Evolutionary conservation across 2,329 filamentous ascomycete species (phyloP), one percentile per base, ranked within the genome.

Genomic region (Nemania abortiva): DNA sequence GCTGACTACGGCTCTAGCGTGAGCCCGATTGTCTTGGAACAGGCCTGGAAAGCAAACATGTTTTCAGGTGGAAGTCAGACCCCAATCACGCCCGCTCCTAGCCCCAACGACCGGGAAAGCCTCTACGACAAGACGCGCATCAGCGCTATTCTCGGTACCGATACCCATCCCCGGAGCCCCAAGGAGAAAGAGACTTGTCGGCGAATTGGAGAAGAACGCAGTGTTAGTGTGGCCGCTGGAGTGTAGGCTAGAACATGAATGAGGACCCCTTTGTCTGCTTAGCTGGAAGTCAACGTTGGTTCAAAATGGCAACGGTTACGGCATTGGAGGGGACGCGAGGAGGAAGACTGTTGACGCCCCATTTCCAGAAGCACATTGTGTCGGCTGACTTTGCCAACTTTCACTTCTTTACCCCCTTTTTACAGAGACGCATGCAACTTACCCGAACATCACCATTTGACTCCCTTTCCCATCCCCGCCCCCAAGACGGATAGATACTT

Each of bases 1-100:
- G 83, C 87, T 29, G 91, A 94, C 75, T 95, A 95, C 76, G 91
- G 91, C 62, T 79, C 83, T 15, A 87, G 89, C 39, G 85, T 85
- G 1, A 90, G 88, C 57, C 88, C 91, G 1, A 84, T 85, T 15
- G 84, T 89, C 39, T 84, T 94, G 22, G 91, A 93, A 81, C 89
- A 91, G 77, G 89, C 90, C n/a, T 94, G 91, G 89, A 86, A 84
- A 77, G 82, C 82, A 10, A 85, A 82, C 47, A 76, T 79, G 31
- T 81, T 82, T 74, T 81, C 81, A 78, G 80, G 77, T 74, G 82
- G 80, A 65, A 76, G 72, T 34, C 76, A 76, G 66, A 80, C 79
- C 29, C 87, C 87, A 56, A 84, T 89, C 74, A 88, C 87, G 9
- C 85, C 86, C 6, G 80, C 84, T 50, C 83, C 85, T 34, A 85